Conservation (phyloP, 73 alveolate species). For the Breviolum minutum region DNA sequence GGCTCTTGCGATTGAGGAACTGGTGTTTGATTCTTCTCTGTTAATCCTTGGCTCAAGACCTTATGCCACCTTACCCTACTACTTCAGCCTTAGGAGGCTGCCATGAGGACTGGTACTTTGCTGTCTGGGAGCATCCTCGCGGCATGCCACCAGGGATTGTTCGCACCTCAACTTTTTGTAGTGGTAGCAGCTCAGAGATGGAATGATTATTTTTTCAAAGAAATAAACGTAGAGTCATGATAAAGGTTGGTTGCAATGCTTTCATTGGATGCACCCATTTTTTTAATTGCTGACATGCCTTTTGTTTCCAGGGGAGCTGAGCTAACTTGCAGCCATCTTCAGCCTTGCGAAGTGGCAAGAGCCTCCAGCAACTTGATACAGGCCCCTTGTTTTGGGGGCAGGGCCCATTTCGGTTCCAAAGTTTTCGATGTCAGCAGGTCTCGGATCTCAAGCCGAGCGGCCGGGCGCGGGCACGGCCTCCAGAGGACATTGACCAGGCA, state of each 20-base stretch:
- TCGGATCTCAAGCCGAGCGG: not conserved
- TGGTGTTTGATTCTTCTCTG: not conserved
- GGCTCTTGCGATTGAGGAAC: too few relatives aligned
- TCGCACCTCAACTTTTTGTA: not conserved
- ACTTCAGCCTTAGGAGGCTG: not conserved
- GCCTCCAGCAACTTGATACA: not conserved
- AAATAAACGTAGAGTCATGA: too few relatives aligned
- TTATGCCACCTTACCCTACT: slow-evolving; percentile 52
- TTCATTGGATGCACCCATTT: too few relatives aligned
- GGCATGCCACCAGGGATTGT: not conserved
- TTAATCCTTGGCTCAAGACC: slow-evolving; percentile 20
- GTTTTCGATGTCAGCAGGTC: not conserved
- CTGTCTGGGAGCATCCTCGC: slow-evolving; percentile 11
- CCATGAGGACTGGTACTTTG: not conserved
- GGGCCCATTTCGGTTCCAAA: not conserved
- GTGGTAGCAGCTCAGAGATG: not conserved
- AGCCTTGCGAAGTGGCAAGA: not conserved
- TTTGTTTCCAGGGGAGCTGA: too few relatives aligned
- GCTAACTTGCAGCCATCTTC: too few relatives aligned
- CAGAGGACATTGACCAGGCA: not conserved
- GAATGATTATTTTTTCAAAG: not conserved
- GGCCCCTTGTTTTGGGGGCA: not conserved
- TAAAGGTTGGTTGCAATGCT: too few relatives aligned
- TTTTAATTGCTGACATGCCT: too few relatives aligned
- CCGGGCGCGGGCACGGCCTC: not conserved